Conservation (phyloP, 257 asterid genomes). For the Eucommia ulmoides region DNA sequence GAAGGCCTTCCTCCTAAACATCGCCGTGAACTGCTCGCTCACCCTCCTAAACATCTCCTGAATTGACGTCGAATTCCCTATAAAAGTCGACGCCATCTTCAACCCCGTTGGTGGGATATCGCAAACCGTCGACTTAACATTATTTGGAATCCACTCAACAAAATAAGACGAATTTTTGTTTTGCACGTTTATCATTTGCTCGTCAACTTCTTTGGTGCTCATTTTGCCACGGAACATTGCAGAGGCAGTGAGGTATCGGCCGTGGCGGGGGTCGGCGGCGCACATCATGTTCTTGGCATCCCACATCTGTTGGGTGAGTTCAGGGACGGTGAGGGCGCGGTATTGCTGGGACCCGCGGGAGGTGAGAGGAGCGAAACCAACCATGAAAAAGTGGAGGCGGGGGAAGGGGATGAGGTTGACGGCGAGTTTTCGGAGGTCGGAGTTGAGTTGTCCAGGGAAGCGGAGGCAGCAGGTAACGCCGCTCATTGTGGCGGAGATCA, state of each 20-base stretch:
- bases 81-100: slow-evolving; percentile 60
- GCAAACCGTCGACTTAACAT: slow-evolving; percentile 60
- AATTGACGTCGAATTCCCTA: slow-evolving; percentile 55
- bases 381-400: slow-evolving; percentile 70
- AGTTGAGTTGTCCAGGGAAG: slow-evolving; percentile 78
- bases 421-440: slow-evolving; percentile 71
- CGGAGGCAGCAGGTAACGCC: slow-evolving; percentile 82
- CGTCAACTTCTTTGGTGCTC: slow-evolving; percentile 64
- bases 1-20: slow-evolving; percentile 64
- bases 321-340: slow-evolving; percentile 68
- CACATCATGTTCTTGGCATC: slow-evolving; percentile 80
- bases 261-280: slow-evolving; percentile 71
- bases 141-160: slow-evolving; percentile 65
- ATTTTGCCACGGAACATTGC: slow-evolving; percentile 60
- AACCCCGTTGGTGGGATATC: slow-evolving; percentile 61
- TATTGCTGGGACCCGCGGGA: slow-evolving; percentile 83
- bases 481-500: slow-evolving; percentile 77
- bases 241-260: slow-evolving; percentile 48
- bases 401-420: slow-evolving; percentile 81
- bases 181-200: slow-evolving; percentile 57
- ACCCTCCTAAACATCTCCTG: slow-evolving; percentile 61
- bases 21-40: slow-evolving; percentile 59
- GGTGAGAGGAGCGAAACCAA: slow-evolving; percentile 78
- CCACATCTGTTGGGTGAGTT: slow-evolving; percentile 83
- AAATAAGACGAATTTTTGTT: slow-evolving; percentile 59